Evolutionary conservation across 2,329 filamentous ascomycete species (phyloP).

Genomic region (Penicillium sp.): DNA sequence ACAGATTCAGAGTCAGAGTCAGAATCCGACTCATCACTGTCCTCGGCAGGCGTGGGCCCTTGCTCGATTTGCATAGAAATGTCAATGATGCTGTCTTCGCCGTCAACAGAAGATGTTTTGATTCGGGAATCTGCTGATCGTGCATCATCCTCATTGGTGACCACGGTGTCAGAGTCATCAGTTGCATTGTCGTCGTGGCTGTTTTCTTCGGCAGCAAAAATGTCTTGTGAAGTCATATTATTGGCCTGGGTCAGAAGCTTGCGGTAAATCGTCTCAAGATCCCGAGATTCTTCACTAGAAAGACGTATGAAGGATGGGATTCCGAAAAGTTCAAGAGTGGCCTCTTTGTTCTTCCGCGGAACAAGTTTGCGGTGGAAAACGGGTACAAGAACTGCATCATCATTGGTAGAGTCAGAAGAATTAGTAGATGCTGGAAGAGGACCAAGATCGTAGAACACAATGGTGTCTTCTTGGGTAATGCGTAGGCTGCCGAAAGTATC

Average conservation of each 20-base stretch:
- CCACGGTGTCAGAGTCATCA: constrained; percentile 67
- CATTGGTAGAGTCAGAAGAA: constrained; percentile 20
- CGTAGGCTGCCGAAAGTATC: constrained; percentile 65
- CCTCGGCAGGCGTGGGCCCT: constrained; percentile 20
- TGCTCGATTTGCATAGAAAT: constrained; percentile 75
- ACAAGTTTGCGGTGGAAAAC: constrained; percentile 46
- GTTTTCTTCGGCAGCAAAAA: constrained; percentile 56
- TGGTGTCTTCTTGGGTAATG: constrained; percentile 63
- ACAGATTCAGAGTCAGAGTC: constrained; percentile 3
- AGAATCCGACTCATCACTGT: constrained; percentile 17
- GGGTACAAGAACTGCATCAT: constrained; percentile 49
- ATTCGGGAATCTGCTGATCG: constrained; percentile 70
- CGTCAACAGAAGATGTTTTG: constrained; percentile 74
- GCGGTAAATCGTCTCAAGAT: constrained; percentile 70
- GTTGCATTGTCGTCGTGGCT: constrained; percentile 52
- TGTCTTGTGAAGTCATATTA: constrained; percentile 70
- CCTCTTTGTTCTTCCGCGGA: constrained; percentile 26
- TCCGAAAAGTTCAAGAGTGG: constrained; percentile 39
- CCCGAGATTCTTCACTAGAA: constrained; percentile 67
- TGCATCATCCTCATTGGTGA: constrained; percentile 61
- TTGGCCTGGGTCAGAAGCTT: constrained; percentile 77
- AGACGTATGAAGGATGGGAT: constrained; percentile 67
- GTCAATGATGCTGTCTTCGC: constrained; percentile 88
- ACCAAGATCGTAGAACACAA: constrained; percentile 77
- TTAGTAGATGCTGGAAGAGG: constrained; percentile 34